Conservation (phyloP, 768 basidiomycete species). For the Baorangia bicolor region DNA sequence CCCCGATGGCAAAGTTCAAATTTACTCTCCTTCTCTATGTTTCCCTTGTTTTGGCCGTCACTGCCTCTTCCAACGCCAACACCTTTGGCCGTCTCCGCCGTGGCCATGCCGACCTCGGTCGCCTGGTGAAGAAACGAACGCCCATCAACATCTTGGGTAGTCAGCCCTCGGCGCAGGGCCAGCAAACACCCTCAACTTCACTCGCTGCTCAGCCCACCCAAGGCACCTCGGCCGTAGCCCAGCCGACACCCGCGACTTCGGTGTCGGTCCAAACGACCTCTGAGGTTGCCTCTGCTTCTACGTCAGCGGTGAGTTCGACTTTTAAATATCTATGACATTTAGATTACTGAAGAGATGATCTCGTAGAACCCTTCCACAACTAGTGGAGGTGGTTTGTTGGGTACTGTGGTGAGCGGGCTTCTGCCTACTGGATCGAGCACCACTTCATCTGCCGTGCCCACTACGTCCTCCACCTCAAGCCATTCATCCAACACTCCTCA, state of each 20-base stretch:
- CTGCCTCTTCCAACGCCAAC: constrained; percentile 46
- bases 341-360: constrained; percentile 1
- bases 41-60: constrained; percentile 52
- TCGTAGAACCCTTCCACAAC: constrained; percentile 16
- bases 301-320: constrained; percentile 21
- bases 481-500: constrained; percentile 14
- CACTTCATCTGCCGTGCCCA: constrained; percentile 17
- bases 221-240: constrained; percentile 9
- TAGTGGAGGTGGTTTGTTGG: constrained; percentile 1
- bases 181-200: constrained; percentile 4
- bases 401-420: constrained; percentile 10
- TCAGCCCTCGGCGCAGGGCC: constrained; percentile 1
- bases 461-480: constrained; percentile 17
- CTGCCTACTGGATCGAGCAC: constrained; percentile 18
- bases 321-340: neutral
- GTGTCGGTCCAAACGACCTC: constrained; percentile 14
- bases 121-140: constrained; percentile 67
- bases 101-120: constrained; percentile 57
- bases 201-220: constrained; percentile 28
- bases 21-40: constrained; percentile 66
- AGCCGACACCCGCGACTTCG: constrained; percentile 15
- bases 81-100: constrained; percentile 44
- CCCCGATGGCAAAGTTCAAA: constrained; percentile 51
- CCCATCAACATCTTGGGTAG: constrained; percentile 19
- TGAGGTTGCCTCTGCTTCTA: constrained; percentile 10